Evolutionary conservation across 495 filamentous ascomycete genomes (phyloP).

Genomic region (Hypoxylon fragiforme): DNA sequence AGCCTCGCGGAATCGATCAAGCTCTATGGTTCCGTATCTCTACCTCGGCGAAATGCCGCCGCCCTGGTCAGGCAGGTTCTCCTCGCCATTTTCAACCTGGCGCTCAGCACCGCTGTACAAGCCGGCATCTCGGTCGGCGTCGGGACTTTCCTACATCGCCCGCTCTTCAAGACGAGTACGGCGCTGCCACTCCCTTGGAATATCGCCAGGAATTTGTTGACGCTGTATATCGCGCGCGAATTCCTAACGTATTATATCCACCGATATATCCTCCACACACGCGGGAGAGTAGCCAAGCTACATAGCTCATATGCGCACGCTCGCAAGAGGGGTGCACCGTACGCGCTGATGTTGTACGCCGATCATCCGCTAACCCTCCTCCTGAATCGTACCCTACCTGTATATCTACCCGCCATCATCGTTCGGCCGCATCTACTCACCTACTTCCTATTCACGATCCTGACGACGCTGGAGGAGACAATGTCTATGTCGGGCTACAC

Average conservation of each 20-base stretch:
- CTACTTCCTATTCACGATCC: slow-evolving; percentile 67
- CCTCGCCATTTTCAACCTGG: slow-evolving; percentile 68
- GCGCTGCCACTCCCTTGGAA: slow-evolving; percentile 53
- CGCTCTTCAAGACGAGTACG: slow-evolving; percentile 49
- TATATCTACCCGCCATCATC: slow-evolving; percentile 67
- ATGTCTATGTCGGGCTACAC: slow-evolving; percentile 78
- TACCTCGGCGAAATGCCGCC: slow-evolving; percentile 60
- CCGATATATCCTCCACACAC: slow-evolving; percentile 66
- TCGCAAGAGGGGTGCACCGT: slow-evolving; percentile 56
- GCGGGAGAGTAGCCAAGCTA: slow-evolving; percentile 33
- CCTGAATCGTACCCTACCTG: slow-evolving; percentile 68
- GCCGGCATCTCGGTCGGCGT: slow-evolving; percentile 49
- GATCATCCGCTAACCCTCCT: slow-evolving; percentile 82
- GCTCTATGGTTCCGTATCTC: slow-evolving; percentile 62
- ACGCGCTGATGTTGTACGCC: slow-evolving; percentile 62
- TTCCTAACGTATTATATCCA: slow-evolving; percentile 70
- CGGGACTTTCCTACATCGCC: slow-evolving; percentile 32
- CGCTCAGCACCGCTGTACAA: slow-evolving; percentile 60
- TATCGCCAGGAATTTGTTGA: slow-evolving; percentile 65
- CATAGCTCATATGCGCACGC: slow-evolving; percentile 71
- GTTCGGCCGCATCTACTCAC: slow-evolving; percentile 79
- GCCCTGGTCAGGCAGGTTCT: slow-evolving; percentile 45
- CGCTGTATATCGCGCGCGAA: slow-evolving; percentile 61
- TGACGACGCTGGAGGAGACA: slow-evolving; percentile 76
- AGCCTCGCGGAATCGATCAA: slow-evolving; percentile 69